Conservation (phyloP, 2,329 filamentous ascomycete species). For the Gnomoniopsis smithogilvyi region DNA sequence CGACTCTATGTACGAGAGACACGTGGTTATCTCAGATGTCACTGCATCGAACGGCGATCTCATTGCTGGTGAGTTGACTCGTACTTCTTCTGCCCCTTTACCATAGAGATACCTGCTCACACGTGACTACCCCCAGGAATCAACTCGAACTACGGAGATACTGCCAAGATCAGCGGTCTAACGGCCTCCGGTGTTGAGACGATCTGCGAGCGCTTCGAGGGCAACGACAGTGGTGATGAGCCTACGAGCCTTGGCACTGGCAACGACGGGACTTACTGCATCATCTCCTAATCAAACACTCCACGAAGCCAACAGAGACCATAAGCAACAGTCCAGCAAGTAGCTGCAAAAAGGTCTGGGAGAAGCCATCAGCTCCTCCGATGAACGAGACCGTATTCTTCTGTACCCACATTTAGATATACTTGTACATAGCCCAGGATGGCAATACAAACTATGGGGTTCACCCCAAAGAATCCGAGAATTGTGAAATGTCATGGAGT, state of each 20-base stretch:
- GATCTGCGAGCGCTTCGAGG: constrained; percentile 18
- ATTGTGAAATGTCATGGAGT: background rate
- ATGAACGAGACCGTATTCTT: background rate
- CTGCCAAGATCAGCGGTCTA: constrained; percentile 21
- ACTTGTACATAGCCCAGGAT: constrained; percentile 13
- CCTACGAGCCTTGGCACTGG: constrained; percentile 15
- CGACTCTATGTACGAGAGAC: constrained; percentile 34
- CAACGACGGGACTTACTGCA: constrained; percentile 18
- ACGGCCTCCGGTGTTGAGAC: constrained; percentile 9
- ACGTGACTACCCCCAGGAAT: constrained; percentile 14
- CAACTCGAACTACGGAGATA: constrained; percentile 25
- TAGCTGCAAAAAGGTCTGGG: background rate
- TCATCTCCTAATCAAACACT: background rate
- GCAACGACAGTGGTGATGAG: constrained; percentile 16
- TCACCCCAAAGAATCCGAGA: background rate
- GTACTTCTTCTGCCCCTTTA: background rate
- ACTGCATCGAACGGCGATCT: constrained; percentile 26
- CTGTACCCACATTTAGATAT: constrained; percentile 7
- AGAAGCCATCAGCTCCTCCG: background rate
- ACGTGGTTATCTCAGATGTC: constrained; percentile 41
- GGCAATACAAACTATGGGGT: background rate
- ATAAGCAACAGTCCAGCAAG: background rate
- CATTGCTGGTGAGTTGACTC: constrained; percentile 1
- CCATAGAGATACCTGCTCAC: background rate
- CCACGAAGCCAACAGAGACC: background rate